Percentiles rank a stretch among this genome's conserved stretches.
These are phyloP conservation scores for Leccinum solheimii DNA, from an alignment of 1,284 basidiomycete species.

Conservation along the genomic window DNA sequence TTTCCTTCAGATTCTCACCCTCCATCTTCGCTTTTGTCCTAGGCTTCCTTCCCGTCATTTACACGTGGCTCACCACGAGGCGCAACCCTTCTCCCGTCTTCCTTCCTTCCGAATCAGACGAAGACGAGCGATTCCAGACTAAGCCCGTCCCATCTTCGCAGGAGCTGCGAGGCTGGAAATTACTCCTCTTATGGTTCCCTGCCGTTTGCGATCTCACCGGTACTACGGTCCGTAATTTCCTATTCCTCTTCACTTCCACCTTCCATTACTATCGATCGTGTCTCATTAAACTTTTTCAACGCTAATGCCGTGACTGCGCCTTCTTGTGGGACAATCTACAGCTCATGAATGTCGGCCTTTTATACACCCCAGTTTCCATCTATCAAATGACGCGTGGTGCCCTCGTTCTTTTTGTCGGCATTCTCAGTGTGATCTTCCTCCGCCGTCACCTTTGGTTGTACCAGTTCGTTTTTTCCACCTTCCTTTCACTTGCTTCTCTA, in stretches of 20 bases:
- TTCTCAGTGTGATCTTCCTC: slow-evolving; percentile 92
- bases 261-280: slow-evolving; percentile 11
- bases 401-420: slow-evolving; percentile 94
- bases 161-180: slow-evolving; percentile 63
- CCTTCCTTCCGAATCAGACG: slow-evolving; percentile 53
- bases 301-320: slow-evolving; percentile 20
- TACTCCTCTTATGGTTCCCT: slow-evolving; percentile 84
- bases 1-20: slow-evolving; percentile 29
- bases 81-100: slow-evolving; percentile 51
- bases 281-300: slow-evolving; percentile 14
- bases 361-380: slow-evolving; percentile 96
- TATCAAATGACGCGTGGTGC: slow-evolving; percentile 99
- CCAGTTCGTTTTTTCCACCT: slow-evolving; percentile 54
- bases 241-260: slow-evolving; percentile 12
- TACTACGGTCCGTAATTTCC: slow-evolving; percentile 65
- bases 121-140: slow-evolving; percentile 39
- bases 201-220: slow-evolving; percentile 85
- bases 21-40: slow-evolving; percentile 21
- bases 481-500: slow-evolving; percentile 2
- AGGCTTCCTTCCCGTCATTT: slow-evolving; percentile 85
- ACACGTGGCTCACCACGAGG: slow-evolving; percentile 57
- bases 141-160: slow-evolving; percentile 41
- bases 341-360: slow-evolving; percentile 93
- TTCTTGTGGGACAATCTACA: slow-evolving; percentile 37
- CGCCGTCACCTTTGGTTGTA: slow-evolving; percentile 77